Evolutionary conservation across 129 eudicot genomes (phyloP), one percentile per base, ranked within the genome.

Genomic region (Lonicera japonica): DNA sequence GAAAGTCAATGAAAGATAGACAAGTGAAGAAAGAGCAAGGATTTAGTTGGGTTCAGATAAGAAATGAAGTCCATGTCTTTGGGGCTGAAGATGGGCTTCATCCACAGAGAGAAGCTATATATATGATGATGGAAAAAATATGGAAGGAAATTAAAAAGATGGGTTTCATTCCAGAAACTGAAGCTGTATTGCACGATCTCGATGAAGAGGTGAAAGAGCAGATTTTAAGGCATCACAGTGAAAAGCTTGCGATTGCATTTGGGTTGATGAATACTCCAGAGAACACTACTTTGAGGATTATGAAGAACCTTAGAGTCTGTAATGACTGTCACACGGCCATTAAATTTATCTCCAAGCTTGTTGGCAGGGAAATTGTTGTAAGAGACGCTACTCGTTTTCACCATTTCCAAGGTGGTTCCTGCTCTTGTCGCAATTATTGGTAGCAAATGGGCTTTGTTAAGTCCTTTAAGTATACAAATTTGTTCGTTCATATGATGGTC

Each of bases 311-410:
- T 38, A 79, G 96, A 73, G 96, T 88, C 12, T 88, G 96, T 63
- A 88, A 88, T 74, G 94, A 88, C 68, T 88, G 94, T 41, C 96
- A 88, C 63, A 71, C 85, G 38, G 94, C 87, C 20, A 85, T 88
- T 43, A 88, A 88, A 51, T 88, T 66, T 55, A 85, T 88, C 4
- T 80, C 96, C 20, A 77, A 82, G 63, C 80, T 88, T 60, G 94
- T 79, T n/a, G 73, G 80, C 18, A 79, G 96, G 70, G 96, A 88
- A 53, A 88, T 88, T 48, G 70, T 88, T 47, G 84, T 88, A 38
- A 84, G 94, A 67, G 96, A 88, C 70, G 85, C 85, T n/a, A 88
- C 96, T 60, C 85, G 96, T 56, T 88, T 88, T 74, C 94, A 82
- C 70, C 96, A 88, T 75, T 88, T 88, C 48, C 76, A 77, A 78